These are phyloP conservation scores for Durio zibethinus DNA, from an alignment of 345 rosid species.

Conservation along the genomic window DNA sequence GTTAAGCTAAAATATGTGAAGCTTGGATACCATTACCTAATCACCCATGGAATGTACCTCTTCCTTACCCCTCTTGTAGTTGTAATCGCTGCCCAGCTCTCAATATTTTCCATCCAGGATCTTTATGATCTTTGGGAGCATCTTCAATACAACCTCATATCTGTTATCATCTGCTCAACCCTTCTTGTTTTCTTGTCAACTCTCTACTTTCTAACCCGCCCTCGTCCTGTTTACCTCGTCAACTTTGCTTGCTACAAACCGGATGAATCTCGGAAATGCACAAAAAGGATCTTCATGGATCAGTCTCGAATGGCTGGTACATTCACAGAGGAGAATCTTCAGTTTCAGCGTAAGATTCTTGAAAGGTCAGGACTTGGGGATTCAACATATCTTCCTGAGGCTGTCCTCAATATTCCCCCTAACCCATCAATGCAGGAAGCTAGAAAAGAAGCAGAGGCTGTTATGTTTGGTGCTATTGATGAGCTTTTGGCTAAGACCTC, in stretches of 20 bases:
- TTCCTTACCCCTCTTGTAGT: conserved; percentile 43
- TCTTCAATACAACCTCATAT: conserved; percentile 45
- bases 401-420: conserved; percentile 37
- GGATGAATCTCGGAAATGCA: conserved; percentile 29
- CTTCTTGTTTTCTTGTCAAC: conserved; percentile 39
- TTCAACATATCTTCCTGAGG: conserved; percentile 43
- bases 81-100: conserved; percentile 35
- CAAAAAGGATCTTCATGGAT: conserved; percentile 39
- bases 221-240: conserved; percentile 41
- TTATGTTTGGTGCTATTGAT: conserved; percentile 49
- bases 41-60: conserved; percentile 60
- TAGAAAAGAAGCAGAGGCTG: conserved; percentile 45
- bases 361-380: conserved; percentile 53
- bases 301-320: conserved; percentile 26
- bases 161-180: conserved; percentile 36
- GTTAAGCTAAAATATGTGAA: conserved; percentile 64
- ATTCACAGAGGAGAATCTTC: conserved; percentile 37
- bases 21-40: conserved; percentile 63
- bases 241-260: conserved; percentile 45
- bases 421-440: conserved; percentile 44
- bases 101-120: conserved; percentile 35
- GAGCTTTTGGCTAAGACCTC: conserved; percentile 39
- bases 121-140: conserved; percentile 45
- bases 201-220: conserved; percentile 43
- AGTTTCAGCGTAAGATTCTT: conserved; percentile 43